These are phyloP conservation scores for Anthracocystis setariae DNA, from an alignment of 1,284 basidiomycete genomes.

Conservation along the genomic window DNA sequence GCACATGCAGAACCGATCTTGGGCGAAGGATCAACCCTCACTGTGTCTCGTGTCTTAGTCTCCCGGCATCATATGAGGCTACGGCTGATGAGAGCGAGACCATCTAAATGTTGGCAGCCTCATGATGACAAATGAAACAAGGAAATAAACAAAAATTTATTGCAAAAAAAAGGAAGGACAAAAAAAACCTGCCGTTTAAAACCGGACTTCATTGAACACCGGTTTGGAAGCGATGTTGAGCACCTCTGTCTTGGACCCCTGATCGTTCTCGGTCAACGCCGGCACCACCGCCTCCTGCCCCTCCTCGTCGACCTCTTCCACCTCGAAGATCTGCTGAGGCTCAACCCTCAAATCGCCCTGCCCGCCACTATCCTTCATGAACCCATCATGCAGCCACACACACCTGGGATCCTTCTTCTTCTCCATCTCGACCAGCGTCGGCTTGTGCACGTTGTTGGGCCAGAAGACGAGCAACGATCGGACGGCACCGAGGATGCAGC, in stretches of 20 bases:
- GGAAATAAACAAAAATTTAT: too few species aligned
- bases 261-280: neutral
- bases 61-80: too few species aligned
- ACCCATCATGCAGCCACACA: conserved; percentile 28
- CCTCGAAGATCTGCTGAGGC: conserved; percentile 19
- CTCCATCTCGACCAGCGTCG: conserved; percentile 29
- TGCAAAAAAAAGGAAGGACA: too few species aligned
- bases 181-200: too few species aligned
- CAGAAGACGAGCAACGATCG: conserved; percentile 29
- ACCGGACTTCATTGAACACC: too few species aligned
- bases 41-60: too few species aligned
- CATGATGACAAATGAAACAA: too few species aligned
- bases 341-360: conserved; percentile 30
- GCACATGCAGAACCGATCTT: too few species aligned
- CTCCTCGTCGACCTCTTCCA: conserved; percentile 1
- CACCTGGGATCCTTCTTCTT: conserved; percentile 23
- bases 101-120: too few species aligned
- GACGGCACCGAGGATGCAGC: conserved; percentile 26
- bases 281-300: neutral
- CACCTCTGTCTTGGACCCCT: neutral
- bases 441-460: conserved; percentile 23
- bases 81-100: too few species aligned
- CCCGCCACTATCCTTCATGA: conserved; percentile 27
- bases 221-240: neutral
- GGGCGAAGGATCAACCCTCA: too few species aligned